Percentiles rank a stretch among this genome's conserved stretches.
Evolutionary conservation across 1,284 basidiomycete species (phyloP).

Genomic region (Hemileccinum hortonii): DNA sequence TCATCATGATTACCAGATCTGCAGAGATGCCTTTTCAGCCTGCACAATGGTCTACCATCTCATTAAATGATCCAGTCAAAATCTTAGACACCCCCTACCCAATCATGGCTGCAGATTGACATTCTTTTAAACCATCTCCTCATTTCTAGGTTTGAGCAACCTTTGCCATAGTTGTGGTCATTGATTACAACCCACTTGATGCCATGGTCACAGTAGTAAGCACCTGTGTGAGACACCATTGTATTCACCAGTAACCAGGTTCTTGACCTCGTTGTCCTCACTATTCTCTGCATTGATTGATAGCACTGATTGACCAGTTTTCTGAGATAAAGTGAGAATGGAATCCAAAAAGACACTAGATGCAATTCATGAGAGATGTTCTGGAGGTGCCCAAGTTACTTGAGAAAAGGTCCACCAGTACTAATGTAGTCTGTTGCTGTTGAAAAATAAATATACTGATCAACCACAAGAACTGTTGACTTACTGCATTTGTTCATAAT

Average conservation of each 20-base stretch:
- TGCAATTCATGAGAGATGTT: constrained; percentile 85
- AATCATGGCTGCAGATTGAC: too few species aligned
- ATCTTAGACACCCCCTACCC: too few species aligned
- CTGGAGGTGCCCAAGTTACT: constrained; percentile 98
- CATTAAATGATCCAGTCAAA: too few species aligned
- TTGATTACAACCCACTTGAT: constrained; percentile 96
- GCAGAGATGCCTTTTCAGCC: too few species aligned
- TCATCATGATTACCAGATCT: too few species aligned
- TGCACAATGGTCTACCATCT: too few species aligned
- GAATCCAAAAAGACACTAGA: neutral
- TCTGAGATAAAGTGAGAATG: constrained; percentile 43
- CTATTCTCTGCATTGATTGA: constrained; percentile 95
- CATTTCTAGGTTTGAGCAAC: too few species aligned
- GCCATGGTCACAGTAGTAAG: constrained; percentile 85
- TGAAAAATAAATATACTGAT: neutral
- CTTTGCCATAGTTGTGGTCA: constrained; percentile 98
- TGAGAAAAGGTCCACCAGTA: constrained; percentile 98
- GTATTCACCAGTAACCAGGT: constrained; percentile 87
- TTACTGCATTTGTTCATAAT: constrained; percentile 97
- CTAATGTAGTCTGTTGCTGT: constrained; percentile 84
- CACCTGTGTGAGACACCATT: constrained; percentile 82
- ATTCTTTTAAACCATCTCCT: too few species aligned
- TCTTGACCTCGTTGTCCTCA: constrained; percentile 95
- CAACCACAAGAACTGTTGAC: constrained; percentile 25
- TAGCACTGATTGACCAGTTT: constrained; percentile 97